phyloP scores from a whole-genome alignment of 352 stramenopile genomes.

The Globisporangium alternatum region DNA sequence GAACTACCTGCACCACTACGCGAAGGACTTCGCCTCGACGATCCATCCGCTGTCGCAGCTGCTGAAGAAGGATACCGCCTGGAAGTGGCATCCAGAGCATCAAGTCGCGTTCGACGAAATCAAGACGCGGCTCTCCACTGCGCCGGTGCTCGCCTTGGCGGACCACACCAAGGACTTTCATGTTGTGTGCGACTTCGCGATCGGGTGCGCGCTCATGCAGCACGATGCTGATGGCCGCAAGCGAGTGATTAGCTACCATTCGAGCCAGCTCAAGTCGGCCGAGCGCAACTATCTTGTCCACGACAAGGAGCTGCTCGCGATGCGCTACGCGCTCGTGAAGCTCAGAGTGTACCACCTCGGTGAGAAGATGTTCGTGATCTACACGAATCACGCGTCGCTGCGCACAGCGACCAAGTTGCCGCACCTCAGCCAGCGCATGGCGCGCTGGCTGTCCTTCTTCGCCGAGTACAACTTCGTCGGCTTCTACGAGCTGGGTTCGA shows the following conservation, averaged over 20 bases:
- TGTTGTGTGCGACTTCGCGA: slow-evolving; percentile 27
- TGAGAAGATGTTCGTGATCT: background rate
- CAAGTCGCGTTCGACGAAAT: slow-evolving; percentile 18
- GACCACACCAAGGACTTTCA: slow-evolving; percentile 17
- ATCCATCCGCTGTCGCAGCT: slow-evolving; percentile 14
- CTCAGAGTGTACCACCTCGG: background rate
- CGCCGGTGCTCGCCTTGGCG: slow-evolving; percentile 13
- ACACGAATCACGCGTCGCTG: background rate
- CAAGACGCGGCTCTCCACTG: slow-evolving; percentile 11
- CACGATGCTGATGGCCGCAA: background rate
- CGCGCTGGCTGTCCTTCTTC: slow-evolving; percentile 25
- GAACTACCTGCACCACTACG: slow-evolving; percentile 29
- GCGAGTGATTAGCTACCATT: background rate
- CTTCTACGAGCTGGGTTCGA: slow-evolving; percentile 21
- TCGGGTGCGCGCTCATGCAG: slow-evolving; percentile 15
- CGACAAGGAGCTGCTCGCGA: background rate
- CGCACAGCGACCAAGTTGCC: background rate
- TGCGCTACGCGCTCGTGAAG: background rate
- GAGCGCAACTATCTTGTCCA: background rate
- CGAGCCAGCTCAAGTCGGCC: background rate
- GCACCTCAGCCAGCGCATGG: slow-evolving; percentile 14
- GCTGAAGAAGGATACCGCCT: slow-evolving; percentile 21
- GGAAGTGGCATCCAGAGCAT: slow-evolving; percentile 9
- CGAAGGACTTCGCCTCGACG: slow-evolving; percentile 11
- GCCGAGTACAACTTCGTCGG: slow-evolving; percentile 25